phyloP scores from a whole-genome alignment of 176 grass and related monocot species.

The Rhipidocladum racemiflorum region DNA sequence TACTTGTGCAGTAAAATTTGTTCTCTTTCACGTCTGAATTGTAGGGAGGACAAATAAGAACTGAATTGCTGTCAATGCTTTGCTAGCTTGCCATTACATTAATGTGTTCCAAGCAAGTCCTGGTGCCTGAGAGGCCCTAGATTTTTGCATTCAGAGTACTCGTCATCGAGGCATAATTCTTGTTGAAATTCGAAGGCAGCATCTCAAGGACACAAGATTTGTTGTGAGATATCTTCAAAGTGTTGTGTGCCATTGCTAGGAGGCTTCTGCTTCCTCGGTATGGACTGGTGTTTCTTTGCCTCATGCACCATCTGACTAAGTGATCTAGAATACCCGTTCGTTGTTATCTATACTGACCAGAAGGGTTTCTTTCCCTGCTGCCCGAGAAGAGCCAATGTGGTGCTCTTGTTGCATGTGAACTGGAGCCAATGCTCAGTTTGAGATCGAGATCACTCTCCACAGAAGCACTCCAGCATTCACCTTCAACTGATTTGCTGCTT shows the following conservation, averaged over 20 bases:
- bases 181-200: slow-evolving; percentile 27
- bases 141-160: slow-evolving; percentile 27
- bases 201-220: not conserved
- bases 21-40: slow-evolving; percentile 23
- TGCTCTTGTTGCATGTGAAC: slow-evolving; percentile 42
- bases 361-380: slow-evolving; percentile 40
- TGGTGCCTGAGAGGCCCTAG: slow-evolving; percentile 9
- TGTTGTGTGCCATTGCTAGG: slow-evolving; percentile 16
- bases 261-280: slow-evolving; percentile 10
- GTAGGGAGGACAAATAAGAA: slow-evolving; percentile 24
- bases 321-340: slow-evolving; percentile 25
- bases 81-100: slow-evolving; percentile 11
- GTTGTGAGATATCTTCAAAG: not conserved
- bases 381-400: slow-evolving; percentile 31
- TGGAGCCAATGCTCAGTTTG: slow-evolving; percentile 55
- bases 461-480: slow-evolving; percentile 27
- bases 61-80: slow-evolving; percentile 10
- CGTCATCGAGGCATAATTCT: not conserved
- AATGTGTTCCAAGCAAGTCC: slow-evolving; percentile 19
- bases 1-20: not conserved
- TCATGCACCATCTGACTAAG: slow-evolving; percentile 28
- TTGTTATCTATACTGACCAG: slow-evolving; percentile 41
- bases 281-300: not conserved
- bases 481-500: slow-evolving; percentile 41
- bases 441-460: slow-evolving; percentile 62